A percentile compares a stretch with the other conserved stretches of the same genome.
These are phyloP conservation scores for Marchantia polymorpha DNA, from an alignment of 225 moss, liverwort and hornwort genomes.

Conservation along the genomic window DNA sequence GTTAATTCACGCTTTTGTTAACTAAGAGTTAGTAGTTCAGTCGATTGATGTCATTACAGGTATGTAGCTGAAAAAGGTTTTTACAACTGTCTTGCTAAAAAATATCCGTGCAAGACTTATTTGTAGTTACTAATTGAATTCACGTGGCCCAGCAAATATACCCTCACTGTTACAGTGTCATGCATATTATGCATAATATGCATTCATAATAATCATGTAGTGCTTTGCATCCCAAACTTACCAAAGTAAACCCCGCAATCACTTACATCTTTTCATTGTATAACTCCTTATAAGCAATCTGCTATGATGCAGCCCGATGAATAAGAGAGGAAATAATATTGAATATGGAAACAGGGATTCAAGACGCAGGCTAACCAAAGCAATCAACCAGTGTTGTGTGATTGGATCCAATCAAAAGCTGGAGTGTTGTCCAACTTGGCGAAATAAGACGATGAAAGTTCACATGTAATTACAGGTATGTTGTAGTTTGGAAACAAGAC, in stretches of 20 bases:
- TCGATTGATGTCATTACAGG: too few species aligned
- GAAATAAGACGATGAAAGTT: background rate
- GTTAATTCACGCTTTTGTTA: too few species aligned
- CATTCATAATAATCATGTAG: constrained; percentile 55
- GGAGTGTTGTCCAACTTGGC: background rate
- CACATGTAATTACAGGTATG: too few species aligned
- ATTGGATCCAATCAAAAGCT: background rate
- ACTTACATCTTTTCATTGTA: constrained; percentile 81
- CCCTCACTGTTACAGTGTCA: constrained; percentile 35
- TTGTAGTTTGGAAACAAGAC: too few species aligned
- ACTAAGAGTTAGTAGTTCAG: too few species aligned
- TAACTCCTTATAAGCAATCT: constrained; percentile 68
- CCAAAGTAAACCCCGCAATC: constrained; percentile 71
- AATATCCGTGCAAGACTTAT: constrained; percentile 30
- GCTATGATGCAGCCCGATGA: background rate
- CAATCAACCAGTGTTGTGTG: too few species aligned
- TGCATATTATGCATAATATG: too few species aligned
- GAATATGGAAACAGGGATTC: constrained; percentile 1
- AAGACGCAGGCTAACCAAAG: background rate
- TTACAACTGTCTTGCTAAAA: too few species aligned
- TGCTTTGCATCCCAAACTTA: constrained; percentile 78
- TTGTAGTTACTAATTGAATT: constrained; percentile 59
- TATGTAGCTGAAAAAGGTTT: too few species aligned
- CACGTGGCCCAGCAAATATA: constrained; percentile 60
- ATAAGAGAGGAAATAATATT: background rate